Conservation (phyloP, 2,329 filamentous ascomycete species). For the Phialophora chinensis region DNA sequence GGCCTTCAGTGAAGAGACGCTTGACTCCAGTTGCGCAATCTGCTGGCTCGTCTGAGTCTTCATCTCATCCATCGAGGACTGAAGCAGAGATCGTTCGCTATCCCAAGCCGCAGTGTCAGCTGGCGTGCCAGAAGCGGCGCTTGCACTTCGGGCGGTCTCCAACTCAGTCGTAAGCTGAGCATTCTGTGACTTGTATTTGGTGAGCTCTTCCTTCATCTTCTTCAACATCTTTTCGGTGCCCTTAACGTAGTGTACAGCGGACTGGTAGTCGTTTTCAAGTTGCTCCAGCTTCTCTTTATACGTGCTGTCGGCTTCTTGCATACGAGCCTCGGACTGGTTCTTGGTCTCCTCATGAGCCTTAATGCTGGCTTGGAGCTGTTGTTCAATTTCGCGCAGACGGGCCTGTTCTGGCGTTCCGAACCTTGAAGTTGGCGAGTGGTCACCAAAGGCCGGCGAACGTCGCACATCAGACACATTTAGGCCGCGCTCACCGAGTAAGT, state of each 20-base stretch:
- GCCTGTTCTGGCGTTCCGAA: conserved; percentile 79
- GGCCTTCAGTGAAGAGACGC: conserved; percentile 71
- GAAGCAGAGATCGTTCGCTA: conserved; percentile 70
- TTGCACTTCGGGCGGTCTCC: conserved; percentile 66
- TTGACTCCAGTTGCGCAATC: conserved; percentile 70
- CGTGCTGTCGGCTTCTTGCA: conserved; percentile 83
- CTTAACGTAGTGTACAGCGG: conserved; percentile 96
- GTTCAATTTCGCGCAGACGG: conserved; percentile 82
- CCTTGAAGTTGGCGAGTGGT: conserved; percentile 71
- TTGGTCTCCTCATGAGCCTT: conserved; percentile 87
- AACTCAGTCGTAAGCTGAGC: conserved; percentile 80
- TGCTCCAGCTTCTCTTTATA: conserved; percentile 94
- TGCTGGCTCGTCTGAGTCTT: conserved; percentile 72
- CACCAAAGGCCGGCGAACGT: conserved; percentile 70
- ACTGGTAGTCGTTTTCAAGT: conserved; percentile 96
- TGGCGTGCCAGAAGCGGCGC: conserved; percentile 46
- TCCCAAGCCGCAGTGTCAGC: conserved; percentile 70
- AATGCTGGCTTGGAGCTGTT: conserved; percentile 77
- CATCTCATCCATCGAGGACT: conserved; percentile 70
- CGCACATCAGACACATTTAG: conserved; percentile 76
- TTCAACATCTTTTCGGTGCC: conserved; percentile 99
- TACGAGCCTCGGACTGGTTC: conserved; percentile 74
- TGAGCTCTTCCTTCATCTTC: conserved; percentile 97
- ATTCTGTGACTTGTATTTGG: conserved; percentile 88
- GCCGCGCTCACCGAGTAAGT: conserved; percentile 86